Percentiles rank a stretch among this genome's conserved stretches.
phyloP scores from a whole-genome alignment of 257 asterid genomes.

The Nyctanthes arbortristis region DNA sequence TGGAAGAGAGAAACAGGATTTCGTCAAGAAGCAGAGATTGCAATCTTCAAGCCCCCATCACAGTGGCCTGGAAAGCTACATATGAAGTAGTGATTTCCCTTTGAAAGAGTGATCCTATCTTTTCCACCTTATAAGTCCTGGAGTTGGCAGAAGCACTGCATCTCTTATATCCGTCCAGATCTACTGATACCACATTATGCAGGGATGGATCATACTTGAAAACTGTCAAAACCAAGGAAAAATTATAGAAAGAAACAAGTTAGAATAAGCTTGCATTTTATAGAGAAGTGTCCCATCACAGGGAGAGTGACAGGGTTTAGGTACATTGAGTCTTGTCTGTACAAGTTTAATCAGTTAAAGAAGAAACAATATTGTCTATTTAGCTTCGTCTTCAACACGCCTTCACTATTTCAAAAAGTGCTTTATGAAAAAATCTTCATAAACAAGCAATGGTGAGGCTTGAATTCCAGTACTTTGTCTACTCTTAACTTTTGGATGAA shows the following conservation, averaged over 20 bases:
- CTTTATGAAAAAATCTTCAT: no score
- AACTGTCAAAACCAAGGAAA: constrained; percentile 11
- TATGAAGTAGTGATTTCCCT: constrained; percentile 25
- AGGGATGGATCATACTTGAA: neutral
- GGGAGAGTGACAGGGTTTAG: no score
- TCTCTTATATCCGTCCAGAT: constrained; percentile 1
- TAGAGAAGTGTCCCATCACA: no score
- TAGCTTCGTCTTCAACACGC: no score
- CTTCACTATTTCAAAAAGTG: no score
- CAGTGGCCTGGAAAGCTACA: constrained; percentile 28
- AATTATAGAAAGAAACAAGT: neutral
- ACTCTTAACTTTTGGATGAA: no score
- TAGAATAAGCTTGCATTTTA: neutral
- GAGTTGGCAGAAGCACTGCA: constrained; percentile 2
- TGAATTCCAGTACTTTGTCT: no score
- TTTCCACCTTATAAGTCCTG: constrained; percentile 17
- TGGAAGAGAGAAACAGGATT: neutral
- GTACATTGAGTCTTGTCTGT: no score
- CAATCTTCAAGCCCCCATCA: constrained; percentile 14
- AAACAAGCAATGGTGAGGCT: no score
- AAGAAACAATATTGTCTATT: no score
- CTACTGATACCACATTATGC: neutral
- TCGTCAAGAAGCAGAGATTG: constrained; percentile 4
- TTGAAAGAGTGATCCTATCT: constrained; percentile 19
- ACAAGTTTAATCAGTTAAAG: no score